phyloP scores from a whole-genome alignment of 768 basidiomycete species.

The Dacryopinax primogenitus region DNA sequence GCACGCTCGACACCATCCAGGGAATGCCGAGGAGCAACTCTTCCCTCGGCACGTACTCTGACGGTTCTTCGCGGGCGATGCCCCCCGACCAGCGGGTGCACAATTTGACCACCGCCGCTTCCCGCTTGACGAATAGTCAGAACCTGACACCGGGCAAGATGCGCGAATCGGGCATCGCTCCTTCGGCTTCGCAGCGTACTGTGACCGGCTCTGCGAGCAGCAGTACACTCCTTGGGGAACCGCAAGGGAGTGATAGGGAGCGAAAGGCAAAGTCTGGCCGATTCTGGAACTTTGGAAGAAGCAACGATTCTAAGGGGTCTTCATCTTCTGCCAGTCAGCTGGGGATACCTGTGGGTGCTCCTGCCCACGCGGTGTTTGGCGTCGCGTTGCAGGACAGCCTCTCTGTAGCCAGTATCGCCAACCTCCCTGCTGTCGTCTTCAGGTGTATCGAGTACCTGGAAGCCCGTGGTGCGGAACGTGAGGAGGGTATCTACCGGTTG shows the following conservation, averaged over 20 bases:
- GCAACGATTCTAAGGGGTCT: constrained; percentile 24
- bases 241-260: constrained; percentile 21
- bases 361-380: constrained; percentile 64
- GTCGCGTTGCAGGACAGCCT: constrained; percentile 78
- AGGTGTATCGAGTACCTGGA: constrained; percentile 92
- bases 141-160: neutral
- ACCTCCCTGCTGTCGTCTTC: constrained; percentile 88
- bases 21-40: neutral
- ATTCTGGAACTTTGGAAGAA: constrained; percentile 85
- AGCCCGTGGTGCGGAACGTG: constrained; percentile 83
- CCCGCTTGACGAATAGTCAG: neutral
- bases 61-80: neutral
- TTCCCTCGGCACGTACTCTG: neutral
- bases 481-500: constrained; percentile 94
- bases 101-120: neutral
- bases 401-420: constrained; percentile 76
- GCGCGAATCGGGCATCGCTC: neutral
- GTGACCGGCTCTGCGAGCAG: neutral
- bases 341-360: neutral
- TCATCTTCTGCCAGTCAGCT: neutral
- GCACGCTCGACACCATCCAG: neutral
- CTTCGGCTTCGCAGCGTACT: neutral
- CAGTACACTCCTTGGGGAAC: constrained; percentile 8
- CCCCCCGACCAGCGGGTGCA: neutral
- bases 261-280: constrained; percentile 86